phyloP scores from a whole-genome alignment of 148 eudicot genomes.

The Fagopyrum esculentum region DNA sequence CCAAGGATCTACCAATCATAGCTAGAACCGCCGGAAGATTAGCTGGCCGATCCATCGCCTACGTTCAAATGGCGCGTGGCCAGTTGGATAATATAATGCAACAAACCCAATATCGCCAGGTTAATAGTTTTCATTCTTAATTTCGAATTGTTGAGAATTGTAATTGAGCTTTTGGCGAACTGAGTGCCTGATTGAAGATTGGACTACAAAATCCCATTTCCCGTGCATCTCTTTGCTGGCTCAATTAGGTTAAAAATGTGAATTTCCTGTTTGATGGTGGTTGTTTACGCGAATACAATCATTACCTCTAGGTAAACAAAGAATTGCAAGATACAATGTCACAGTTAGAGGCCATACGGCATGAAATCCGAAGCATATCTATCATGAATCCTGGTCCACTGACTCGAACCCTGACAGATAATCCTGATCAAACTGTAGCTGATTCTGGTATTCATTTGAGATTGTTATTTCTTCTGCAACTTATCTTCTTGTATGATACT shows the following conservation, averaged over 20 bases:
- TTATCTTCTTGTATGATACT: background rate
- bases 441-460: constrained; percentile 28
- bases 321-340: constrained; percentile 91
- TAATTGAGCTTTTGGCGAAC: background rate
- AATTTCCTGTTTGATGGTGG: background rate
- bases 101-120: constrained; percentile 84
- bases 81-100: constrained; percentile 83
- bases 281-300: background rate
- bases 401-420: constrained; percentile 66
- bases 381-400: constrained; percentile 82
- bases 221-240: background rate
- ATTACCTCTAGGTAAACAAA: constrained; percentile 58
- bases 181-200: background rate
- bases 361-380: constrained; percentile 70
- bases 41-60: constrained; percentile 84
- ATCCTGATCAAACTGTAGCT: constrained; percentile 26
- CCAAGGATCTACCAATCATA: constrained; percentile 72
- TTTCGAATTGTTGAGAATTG: background rate
- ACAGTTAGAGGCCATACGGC: constrained; percentile 85
- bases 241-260: background rate
- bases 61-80: constrained; percentile 94
- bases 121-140: constrained; percentile 9
- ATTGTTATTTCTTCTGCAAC: background rate
- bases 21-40: constrained; percentile 73
- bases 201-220: background rate